These are phyloP conservation scores for Lagenaria siceraria DNA, from an alignment of 306 rosid genomes.

Conservation along the genomic window DNA sequence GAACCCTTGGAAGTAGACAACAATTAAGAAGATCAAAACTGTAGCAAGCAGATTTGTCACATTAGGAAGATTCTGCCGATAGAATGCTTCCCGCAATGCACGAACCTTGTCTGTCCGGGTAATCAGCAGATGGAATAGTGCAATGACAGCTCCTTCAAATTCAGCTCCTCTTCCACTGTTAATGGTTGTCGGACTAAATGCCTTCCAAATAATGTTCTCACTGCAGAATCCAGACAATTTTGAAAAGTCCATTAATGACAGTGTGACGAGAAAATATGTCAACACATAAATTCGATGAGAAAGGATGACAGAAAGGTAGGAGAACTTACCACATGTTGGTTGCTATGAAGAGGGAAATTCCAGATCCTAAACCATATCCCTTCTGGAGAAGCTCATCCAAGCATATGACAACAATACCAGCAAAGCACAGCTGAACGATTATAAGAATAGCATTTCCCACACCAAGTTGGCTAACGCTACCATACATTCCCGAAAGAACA, in stretches of 20 bases:
- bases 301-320: background rate
- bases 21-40: constrained; percentile 39
- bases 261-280: background rate
- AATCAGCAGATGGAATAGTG: constrained; percentile 35
- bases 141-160: constrained; percentile 54
- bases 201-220: constrained; percentile 49
- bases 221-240: constrained; percentile 8
- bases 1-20: constrained; percentile 46
- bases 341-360: constrained; percentile 93
- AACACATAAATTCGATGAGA: background rate
- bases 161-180: constrained; percentile 48
- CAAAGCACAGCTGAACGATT: constrained; percentile 83
- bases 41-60: constrained; percentile 47
- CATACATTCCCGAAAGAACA: constrained; percentile 93
- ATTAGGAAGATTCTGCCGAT: constrained; percentile 48
- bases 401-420: constrained; percentile 89
- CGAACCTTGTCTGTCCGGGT: constrained; percentile 40
- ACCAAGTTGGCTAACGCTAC: constrained; percentile 95
- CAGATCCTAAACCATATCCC: constrained; percentile 97
- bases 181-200: constrained; percentile 48
- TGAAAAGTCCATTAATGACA: background rate
- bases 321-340: constrained; percentile 78
- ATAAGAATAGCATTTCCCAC: constrained; percentile 93
- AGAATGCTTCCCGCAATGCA: constrained; percentile 47
- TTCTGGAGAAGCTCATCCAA: constrained; percentile 96